These are phyloP conservation scores for Rosa lucieae DNA, from an alignment of 306 rosid genomes.

Conservation along the genomic window DNA sequence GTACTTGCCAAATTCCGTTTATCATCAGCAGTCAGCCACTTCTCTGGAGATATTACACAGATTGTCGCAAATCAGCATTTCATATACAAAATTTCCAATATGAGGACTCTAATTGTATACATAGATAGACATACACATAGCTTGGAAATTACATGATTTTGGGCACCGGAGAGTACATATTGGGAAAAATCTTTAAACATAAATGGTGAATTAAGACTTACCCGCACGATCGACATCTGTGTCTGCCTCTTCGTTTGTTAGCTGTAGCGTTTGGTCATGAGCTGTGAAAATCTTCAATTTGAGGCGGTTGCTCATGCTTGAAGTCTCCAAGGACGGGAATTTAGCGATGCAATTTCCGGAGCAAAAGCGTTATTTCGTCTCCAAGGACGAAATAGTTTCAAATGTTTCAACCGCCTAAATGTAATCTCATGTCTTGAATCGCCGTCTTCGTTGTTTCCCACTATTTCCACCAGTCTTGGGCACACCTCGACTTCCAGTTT, in stretches of 20 bases:
- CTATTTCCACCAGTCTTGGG: not conserved
- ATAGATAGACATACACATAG: no score
- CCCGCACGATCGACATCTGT: not conserved
- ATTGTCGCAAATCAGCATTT: no score
- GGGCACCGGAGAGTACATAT: no score
- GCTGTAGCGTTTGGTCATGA: not conserved
- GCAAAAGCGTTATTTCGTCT: no score
- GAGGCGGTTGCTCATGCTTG: not conserved
- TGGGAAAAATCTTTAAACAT: not conserved
- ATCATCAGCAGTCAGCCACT: no score
- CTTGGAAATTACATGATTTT: no score
- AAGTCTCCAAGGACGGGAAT: not conserved
- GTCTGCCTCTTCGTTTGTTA: not conserved
- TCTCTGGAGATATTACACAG: not conserved
- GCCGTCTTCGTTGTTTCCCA: not conserved
- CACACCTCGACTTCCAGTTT: not conserved
- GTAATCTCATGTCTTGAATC: not conserved
- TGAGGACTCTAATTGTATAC: no score
- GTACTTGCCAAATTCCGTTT: not conserved
- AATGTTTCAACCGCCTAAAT: not conserved
- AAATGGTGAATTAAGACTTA: not conserved
- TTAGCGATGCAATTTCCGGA: not conserved
- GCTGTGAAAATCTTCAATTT: not conserved
- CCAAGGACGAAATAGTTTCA: no score
- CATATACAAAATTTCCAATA: no score